Evolutionary conservation across 1,284 basidiomycete species (phyloP).

Genomic region (Macrocystidia cucumis): DNA sequence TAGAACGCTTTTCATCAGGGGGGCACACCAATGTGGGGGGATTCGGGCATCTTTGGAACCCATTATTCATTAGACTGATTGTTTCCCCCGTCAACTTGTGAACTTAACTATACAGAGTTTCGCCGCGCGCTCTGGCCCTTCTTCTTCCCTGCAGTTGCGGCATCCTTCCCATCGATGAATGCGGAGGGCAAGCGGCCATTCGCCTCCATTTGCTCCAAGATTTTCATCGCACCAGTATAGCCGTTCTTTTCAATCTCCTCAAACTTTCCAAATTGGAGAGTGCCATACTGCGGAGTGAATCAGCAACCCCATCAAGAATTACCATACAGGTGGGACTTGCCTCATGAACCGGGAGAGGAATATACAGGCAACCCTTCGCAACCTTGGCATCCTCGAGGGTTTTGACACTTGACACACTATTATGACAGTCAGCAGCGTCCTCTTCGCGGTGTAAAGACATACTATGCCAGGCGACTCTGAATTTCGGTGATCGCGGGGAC

Average conservation of each 20-base stretch:
- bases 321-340: constrained; percentile 27
- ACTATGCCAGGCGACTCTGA: constrained; percentile 95
- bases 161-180: constrained; percentile 49
- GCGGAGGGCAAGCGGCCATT: constrained; percentile 76
- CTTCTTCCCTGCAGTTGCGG: constrained; percentile 38
- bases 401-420: constrained; percentile 90
- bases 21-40: no score
- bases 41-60: no score
- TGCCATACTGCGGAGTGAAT: constrained; percentile 50
- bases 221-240: constrained; percentile 66
- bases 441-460: constrained; percentile 19
- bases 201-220: constrained; percentile 74
- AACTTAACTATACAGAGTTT: constrained; percentile 46
- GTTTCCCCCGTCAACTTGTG: no score
- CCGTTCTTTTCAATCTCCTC: constrained; percentile 84
- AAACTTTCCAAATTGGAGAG: constrained; percentile 73
- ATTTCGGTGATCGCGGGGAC: constrained; percentile 96
- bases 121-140: constrained; percentile 71
- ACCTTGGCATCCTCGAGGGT: constrained; percentile 93
- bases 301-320: not conserved
- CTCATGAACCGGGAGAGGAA: constrained; percentile 92
- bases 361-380: constrained; percentile 83
- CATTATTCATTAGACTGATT: no score
- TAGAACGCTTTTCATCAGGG: no score
- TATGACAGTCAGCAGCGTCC: constrained; percentile 6